Evolutionary conservation across 2,329 filamentous ascomycete species (phyloP).

Genomic region (Trichoderma sp.): DNA sequence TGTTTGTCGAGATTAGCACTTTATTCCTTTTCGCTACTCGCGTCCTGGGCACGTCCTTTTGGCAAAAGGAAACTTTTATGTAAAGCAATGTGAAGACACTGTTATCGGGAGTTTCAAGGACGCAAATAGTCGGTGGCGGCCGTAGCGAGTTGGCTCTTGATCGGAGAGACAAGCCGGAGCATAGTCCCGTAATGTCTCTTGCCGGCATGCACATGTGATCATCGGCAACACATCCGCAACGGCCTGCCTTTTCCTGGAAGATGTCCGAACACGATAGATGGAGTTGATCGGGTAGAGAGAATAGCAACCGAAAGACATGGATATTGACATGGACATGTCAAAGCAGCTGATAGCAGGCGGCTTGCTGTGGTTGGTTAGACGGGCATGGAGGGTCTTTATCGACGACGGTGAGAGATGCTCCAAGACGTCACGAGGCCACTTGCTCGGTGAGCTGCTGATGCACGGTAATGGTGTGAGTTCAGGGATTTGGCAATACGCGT

Average conservation of each 20-base stretch:
- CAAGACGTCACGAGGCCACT: conserved; percentile 6
- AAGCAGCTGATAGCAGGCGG: not conserved
- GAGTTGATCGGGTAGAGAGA: not conserved
- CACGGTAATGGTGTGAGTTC: not conserved
- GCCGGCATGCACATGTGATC: conserved; percentile 5
- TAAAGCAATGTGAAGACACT: not conserved
- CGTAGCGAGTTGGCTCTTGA: not conserved
- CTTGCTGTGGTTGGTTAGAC: not conserved
- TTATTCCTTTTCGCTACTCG: not conserved
- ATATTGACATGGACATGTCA: not conserved
- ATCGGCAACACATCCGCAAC: not conserved
- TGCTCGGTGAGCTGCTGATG: conserved; percentile 13
- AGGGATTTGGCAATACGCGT: not conserved
- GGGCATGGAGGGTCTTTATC: conserved; percentile 8
- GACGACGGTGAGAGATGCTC: conserved; percentile 6
- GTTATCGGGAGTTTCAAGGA: not conserved
- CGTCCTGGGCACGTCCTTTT: not conserved
- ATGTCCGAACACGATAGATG: not conserved
- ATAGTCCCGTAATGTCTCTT: not conserved
- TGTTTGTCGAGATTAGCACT: not conserved
- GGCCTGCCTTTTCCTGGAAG: conserved; percentile 9
- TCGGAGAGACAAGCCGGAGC: not conserved
- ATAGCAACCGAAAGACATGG: not conserved
- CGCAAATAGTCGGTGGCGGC: not conserved
- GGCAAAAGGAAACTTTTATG: not conserved